phyloP scores from a whole-genome alignment of 495 filamentous ascomycete genomes.

The Penicillium macrosclerotiorum region DNA sequence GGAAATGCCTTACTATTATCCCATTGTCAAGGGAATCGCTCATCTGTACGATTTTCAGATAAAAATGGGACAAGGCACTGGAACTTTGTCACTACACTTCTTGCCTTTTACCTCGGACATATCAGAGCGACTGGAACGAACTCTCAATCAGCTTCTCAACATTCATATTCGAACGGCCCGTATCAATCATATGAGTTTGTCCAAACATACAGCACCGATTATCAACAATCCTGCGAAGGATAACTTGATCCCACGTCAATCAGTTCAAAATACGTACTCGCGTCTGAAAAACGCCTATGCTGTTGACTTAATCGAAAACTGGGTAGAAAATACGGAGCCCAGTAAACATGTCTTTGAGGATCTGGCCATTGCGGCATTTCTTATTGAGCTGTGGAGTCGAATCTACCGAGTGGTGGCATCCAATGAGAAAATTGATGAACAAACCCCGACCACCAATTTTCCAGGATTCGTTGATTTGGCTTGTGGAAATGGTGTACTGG shows the following conservation, averaged over 20 bases:
- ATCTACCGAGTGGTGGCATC: slow-evolving; percentile 61
- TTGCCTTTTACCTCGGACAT: slow-evolving; percentile 27
- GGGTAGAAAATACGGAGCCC: slow-evolving; percentile 86
- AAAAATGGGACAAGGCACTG: slow-evolving; percentile 8
- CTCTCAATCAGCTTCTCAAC: slow-evolving; percentile 65
- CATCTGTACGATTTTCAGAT: slow-evolving; percentile 64
- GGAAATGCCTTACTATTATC: slow-evolving; percentile 85
- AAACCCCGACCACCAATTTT: slow-evolving; percentile 41
- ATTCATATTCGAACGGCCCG: slow-evolving; percentile 76
- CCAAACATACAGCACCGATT: background rate
- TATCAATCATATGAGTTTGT: slow-evolving; percentile 49
- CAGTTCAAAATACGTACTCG: slow-evolving; percentile 76
- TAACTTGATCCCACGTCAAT: slow-evolving; percentile 66
- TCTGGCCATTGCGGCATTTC: slow-evolving; percentile 84
- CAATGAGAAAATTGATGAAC: slow-evolving; percentile 15
- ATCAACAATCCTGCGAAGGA: slow-evolving; percentile 57
- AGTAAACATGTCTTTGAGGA: slow-evolving; percentile 95
- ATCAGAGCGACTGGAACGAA: slow-evolving; percentile 60
- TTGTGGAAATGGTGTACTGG: slow-evolving; percentile 92
- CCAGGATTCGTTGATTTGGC: slow-evolving; percentile 95
- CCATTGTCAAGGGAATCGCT: slow-evolving; percentile 66
- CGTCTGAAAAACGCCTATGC: slow-evolving; percentile 79
- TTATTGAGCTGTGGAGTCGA: slow-evolving; percentile 86
- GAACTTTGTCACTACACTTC: slow-evolving; percentile 31
- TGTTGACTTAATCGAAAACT: slow-evolving; percentile 57